Evolutionary conservation across 257 asterid genomes (phyloP).

Genomic region (Jaltomata sinuosa): DNA sequence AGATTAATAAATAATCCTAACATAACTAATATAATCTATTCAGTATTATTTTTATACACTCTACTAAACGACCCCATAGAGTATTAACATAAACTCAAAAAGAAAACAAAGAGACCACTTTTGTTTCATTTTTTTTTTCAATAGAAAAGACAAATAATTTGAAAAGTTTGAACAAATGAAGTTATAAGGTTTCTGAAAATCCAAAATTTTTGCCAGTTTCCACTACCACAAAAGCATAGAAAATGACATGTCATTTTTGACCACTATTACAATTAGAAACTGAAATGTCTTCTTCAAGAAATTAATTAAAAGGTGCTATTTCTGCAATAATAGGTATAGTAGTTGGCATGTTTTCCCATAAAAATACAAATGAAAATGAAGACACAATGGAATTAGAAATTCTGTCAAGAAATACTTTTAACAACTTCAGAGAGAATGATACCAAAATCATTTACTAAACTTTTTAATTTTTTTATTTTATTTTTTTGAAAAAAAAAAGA

Average conservation of each 20-base stretch:
- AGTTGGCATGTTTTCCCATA: neutral
- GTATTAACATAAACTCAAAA: neutral
- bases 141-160: neutral
- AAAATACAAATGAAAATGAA: conserved; percentile 4
- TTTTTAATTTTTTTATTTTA: too few species aligned
- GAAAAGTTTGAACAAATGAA: neutral
- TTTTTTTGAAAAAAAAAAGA: neutral
- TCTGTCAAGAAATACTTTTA: neutral
- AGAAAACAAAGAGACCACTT: neutral
- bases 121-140: neutral
- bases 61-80: too few species aligned
- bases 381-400: conserved; percentile 4
- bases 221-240: neutral
- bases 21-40: too few species aligned
- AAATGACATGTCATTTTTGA: conserved; percentile 5
- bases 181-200: neutral
- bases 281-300: neutral
- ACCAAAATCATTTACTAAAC: neutral
- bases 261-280: neutral
- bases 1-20: too few species aligned
- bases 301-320: neutral
- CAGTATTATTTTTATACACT: too few species aligned
- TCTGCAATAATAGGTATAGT: neutral
- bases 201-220: neutral
- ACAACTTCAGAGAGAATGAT: neutral